Evolutionary conservation across 768 basidiomycete genomes (phyloP), one percentile per base, ranked within the genome.

Genomic region (Cyathus striatus): DNA sequence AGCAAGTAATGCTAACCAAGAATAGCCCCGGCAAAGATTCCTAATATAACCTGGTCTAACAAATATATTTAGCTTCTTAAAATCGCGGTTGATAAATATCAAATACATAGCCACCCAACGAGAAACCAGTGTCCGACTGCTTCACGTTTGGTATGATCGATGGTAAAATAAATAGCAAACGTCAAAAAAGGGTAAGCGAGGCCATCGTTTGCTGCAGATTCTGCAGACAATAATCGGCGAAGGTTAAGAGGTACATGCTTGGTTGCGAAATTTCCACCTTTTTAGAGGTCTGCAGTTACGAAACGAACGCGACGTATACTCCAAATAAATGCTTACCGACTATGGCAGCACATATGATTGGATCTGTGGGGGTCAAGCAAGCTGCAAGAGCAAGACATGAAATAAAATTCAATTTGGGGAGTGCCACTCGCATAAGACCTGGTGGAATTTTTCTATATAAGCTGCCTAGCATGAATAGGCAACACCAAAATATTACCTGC

Each of bases 181-280:
- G 79, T 77, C 43, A 97, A 70, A 60, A 97, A 97, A 0, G 93
- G 93, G 60, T 94, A 96, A 2, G 94, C 92, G 12, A 97, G 74
- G 2, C 96, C 96, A 52, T 98, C 96, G 61, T 99, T 99, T 5
- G 90, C 84, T 0, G 94, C 96, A 4, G 88, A 89, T 63, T 98
- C 95, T 0, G 90, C 90, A 0, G 87, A 78, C 5, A 96, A 69
- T 33, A 96, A 73, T 18, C 80, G 84, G 22, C 94, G 80, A 18
- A 98, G 71, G 41, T 90, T 83, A 4, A 65, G 48, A 3, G 86
- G 86, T 3, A 90, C 87, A 53, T 90, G 76, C 44, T 72, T 76
- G 12, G 68, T 61, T 0, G 88, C 87, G 49, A 75, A 90, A 46
- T 72, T 79, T 0, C 88, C 87, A 7, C 83, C 86, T 86, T 44